phyloP scores from a whole-genome alignment of 2,329 filamentous ascomycete species.

The Hymenoscyphus infarciens region DNA sequence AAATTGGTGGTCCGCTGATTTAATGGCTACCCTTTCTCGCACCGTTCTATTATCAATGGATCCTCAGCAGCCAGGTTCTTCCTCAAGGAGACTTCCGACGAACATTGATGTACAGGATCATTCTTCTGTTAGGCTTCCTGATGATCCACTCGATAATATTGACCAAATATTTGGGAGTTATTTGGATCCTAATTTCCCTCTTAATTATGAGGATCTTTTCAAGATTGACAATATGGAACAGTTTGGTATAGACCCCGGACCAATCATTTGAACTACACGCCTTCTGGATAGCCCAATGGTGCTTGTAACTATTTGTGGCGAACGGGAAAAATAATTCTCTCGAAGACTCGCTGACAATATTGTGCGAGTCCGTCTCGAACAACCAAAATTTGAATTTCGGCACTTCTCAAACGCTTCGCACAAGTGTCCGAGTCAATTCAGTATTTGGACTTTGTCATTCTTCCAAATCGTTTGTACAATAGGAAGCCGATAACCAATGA shows the following conservation, averaged over 20 bases:
- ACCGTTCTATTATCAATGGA: conserved; percentile 1
- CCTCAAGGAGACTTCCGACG: not conserved
- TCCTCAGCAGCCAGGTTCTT: not conserved
- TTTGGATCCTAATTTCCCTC: conserved; percentile 10
- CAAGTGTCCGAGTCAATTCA: too few species aligned
- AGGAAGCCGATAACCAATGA: too few species aligned
- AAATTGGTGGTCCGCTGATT: conserved; percentile 11
- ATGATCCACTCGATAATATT: conserved; percentile 7
- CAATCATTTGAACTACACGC: not conserved
- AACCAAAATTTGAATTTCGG: too few species aligned
- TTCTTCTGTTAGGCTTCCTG: not conserved
- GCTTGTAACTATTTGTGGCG: too few species aligned
- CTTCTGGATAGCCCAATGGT: too few species aligned
- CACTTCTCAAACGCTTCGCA: too few species aligned
- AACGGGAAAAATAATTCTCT: too few species aligned
- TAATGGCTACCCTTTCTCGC: conserved; percentile 8
- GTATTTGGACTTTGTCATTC: too few species aligned
- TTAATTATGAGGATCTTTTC: conserved; percentile 9
- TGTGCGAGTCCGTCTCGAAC: too few species aligned
- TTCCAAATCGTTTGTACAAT: too few species aligned
- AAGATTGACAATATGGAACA: conserved; percentile 2
- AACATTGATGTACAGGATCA: not conserved
- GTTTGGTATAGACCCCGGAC: not conserved
- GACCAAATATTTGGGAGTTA: conserved; percentile 10
- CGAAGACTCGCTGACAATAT: too few species aligned